phyloP scores from a whole-genome alignment of 2,329 filamentous ascomycete genomes.

The Mycosphaerella sp. region DNA sequence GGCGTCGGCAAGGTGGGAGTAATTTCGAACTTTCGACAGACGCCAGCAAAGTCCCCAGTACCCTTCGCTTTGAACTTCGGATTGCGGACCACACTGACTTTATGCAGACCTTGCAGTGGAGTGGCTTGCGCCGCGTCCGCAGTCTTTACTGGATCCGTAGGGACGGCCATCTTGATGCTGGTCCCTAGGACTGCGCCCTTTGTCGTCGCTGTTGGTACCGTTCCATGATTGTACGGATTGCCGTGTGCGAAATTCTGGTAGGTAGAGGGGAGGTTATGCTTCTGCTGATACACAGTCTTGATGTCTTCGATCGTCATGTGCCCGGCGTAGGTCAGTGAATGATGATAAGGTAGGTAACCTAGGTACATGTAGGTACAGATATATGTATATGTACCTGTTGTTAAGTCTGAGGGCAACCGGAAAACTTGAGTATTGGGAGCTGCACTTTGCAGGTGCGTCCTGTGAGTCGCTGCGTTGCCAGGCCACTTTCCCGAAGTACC shows the following conservation, averaged over 20 bases:
- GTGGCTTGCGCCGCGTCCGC: neutral
- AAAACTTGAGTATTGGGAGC: too few species aligned
- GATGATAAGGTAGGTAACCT: too few species aligned
- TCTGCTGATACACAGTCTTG: constrained; percentile 20
- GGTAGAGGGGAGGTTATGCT: constrained; percentile 20
- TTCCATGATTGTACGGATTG: neutral
- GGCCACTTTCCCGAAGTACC: too few species aligned
- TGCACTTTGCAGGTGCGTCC: too few species aligned
- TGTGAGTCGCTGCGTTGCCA: too few species aligned
- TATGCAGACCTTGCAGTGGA: constrained; percentile 18
- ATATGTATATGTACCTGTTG: too few species aligned
- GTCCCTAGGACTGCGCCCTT: neutral
- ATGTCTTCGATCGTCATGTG: constrained; percentile 16
- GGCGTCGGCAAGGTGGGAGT: constrained; percentile 20
- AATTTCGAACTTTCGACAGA: constrained; percentile 25
- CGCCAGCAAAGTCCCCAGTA: constrained; percentile 20
- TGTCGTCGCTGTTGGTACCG: neutral
- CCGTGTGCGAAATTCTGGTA: constrained; percentile 15
- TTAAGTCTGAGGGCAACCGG: too few species aligned
- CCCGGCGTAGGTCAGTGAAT: neutral
- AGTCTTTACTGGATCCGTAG: neutral
- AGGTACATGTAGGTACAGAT: too few species aligned
- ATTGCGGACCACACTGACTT: constrained; percentile 26
- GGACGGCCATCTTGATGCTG: neutral
- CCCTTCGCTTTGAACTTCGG: constrained; percentile 20